Percentiles rank a stretch among this genome's conserved stretches.
phyloP scores from a whole-genome alignment of 441 rosid genomes.

The Daphne laureola region DNA sequence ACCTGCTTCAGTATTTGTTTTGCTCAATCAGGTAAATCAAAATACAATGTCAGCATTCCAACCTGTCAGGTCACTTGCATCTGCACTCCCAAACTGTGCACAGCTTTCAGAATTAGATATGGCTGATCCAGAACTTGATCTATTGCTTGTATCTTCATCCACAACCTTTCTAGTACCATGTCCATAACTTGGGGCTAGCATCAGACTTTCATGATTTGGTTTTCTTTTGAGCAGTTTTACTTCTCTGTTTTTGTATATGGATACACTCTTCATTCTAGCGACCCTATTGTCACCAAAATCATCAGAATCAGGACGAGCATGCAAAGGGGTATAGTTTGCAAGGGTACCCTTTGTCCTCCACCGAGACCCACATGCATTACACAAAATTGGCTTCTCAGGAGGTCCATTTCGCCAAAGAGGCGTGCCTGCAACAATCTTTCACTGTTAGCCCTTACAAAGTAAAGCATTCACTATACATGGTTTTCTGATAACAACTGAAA shows the following conservation, averaged over 20 bases:
- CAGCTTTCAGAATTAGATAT: constrained; percentile 97
- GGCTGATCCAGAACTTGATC: constrained; percentile 98
- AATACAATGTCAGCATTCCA: constrained; percentile 8
- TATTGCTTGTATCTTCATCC: constrained; percentile 84
- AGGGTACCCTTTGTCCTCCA: constrained; percentile 94
- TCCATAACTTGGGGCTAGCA: constrained; percentile 36
- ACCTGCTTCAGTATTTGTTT: no score
- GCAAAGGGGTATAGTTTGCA: constrained; percentile 81
- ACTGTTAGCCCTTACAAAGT: neutral
- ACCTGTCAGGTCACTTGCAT: constrained; percentile 92
- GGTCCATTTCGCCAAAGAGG: constrained; percentile 97
- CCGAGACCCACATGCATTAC: constrained; percentile 97
- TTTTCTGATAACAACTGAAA: no score
- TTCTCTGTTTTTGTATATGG: constrained; percentile 61
- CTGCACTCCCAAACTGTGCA: constrained; percentile 74
- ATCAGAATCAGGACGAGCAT: constrained; percentile 69
- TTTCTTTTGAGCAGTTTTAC: constrained; percentile 64
- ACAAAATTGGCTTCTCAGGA: constrained; percentile 89
- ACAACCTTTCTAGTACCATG: constrained; percentile 45
- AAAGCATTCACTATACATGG: no score
- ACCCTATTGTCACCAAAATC: constrained; percentile 55
- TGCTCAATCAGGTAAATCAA: no score
- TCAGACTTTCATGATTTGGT: constrained; percentile 39
- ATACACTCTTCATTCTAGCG: constrained; percentile 54
- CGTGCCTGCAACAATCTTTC: constrained; percentile 7